Percentiles rank a stretch among this genome's conserved stretches.
Evolutionary conservation across 352 stramenopile species (phyloP).

Genomic region (Globisporangium parvum): DNA sequence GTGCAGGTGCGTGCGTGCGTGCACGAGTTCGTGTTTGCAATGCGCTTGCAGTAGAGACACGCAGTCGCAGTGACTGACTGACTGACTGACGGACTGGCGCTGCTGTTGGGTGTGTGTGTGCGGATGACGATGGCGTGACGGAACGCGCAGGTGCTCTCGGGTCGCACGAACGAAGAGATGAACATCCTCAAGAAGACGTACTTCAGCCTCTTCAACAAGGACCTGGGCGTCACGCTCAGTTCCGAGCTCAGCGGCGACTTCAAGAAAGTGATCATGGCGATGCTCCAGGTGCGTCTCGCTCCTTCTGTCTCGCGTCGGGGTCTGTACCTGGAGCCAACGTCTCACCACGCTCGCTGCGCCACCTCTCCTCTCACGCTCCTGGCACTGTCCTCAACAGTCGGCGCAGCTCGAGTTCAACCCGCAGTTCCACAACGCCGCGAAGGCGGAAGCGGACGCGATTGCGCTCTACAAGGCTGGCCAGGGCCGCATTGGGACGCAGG

Average conservation of each 20-base stretch:
- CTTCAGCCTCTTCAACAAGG: conserved; percentile 60
- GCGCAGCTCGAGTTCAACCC: conserved; percentile 47
- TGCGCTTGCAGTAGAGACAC: too few species aligned
- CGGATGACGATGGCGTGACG: too few species aligned
- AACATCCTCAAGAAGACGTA: conserved; percentile 76
- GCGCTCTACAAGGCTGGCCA: conserved; percentile 76
- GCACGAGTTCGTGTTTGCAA: neutral
- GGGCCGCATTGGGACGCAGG: conserved; percentile 64
- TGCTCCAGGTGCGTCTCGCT: conserved; percentile 28
- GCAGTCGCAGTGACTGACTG: too few species aligned
- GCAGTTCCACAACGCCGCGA: conserved; percentile 51
- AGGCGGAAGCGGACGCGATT: conserved; percentile 56
- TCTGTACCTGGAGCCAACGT: neutral
- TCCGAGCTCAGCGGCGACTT: conserved; percentile 73
- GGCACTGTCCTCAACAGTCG: conserved; percentile 16
- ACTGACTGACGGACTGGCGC: too few species aligned
- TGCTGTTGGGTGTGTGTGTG: neutral
- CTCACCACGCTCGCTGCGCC: neutral
- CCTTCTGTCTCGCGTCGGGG: neutral
- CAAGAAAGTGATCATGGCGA: conserved; percentile 65
- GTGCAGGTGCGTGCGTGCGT: conserved; percentile 20
- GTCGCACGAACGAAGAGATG: conserved; percentile 77
- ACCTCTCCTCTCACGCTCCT: neutral
- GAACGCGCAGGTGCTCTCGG: conserved; percentile 40
- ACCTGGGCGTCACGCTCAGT: conserved; percentile 57